Base-by-base conservation (phyloP, 225 moss, liverwort and hornwort species). In the Polytrichum commune region DNA sequence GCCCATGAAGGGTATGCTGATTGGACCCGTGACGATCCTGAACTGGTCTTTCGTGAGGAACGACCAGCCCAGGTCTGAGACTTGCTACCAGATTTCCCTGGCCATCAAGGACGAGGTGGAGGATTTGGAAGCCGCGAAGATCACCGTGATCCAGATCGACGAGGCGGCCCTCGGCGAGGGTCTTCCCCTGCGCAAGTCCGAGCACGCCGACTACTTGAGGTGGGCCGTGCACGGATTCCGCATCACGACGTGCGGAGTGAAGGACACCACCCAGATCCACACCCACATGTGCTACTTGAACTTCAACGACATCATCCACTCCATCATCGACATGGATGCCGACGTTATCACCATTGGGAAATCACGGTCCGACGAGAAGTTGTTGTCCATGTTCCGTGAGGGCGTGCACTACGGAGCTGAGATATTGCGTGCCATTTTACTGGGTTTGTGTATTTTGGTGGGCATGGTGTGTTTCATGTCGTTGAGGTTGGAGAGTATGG, bases 11-110 rank as follows among this genome's bases (percentile, higher is more conserved):
- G 87, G 90, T 35, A 90, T 90, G 90, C 86, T 90, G 28, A 90
- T 87, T 3, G 90, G 90, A 26, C 90, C 87, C 10, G 90, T 90
- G 5, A 90, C 90, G 1, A 87, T 87, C 56, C 55, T 90, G 74
- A 90, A 90, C 81, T 90, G 90, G 90, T 90, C 90, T 23, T 90
- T 90, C 22, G 90, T 90, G 33, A 76, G 90, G n/a, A 87, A 87
- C 63, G 90, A 90, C 69, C 90, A 90, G 79, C 85, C 90, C 53
- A 84, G 88, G 68, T 80, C 84, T 5, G 80, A 65, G 28, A 90
- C 90, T 35, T 84, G 84, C 74, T 63, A 81, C 68, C 90, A 90
- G 75, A 90, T 90, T 75, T 79, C 90, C 6, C 54, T 90, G 72
- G 81, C 90, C 53, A 90, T 90, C 72, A 90, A 90, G 81, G 90